phyloP scores from a whole-genome alignment of 225 moss, liverwort and hornwort genomes.

The Takakia lepidozioides region DNA sequence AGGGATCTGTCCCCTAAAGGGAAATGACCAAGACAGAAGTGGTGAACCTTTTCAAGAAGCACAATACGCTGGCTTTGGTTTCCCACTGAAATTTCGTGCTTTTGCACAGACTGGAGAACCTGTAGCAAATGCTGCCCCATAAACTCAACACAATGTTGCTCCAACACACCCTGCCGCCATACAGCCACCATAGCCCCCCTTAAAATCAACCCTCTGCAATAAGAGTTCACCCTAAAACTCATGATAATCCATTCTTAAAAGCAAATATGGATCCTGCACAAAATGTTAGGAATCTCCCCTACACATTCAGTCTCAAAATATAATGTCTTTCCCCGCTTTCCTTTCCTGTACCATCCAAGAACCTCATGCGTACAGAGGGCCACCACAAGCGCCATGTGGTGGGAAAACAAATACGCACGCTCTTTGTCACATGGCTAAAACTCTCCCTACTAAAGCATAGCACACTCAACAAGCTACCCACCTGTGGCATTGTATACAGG shows the following conservation, averaged over 20 bases:
- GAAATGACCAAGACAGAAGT: no score
- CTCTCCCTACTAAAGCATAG: no score
- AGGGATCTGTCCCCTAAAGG: no score
- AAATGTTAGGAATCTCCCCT: background rate
- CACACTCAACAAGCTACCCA: no score
- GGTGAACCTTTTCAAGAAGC: slow-evolving; percentile 40
- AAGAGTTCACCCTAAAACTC: background rate
- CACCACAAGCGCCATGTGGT: no score
- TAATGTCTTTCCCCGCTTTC: no score
- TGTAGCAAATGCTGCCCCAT: slow-evolving; percentile 49
- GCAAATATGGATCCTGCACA: background rate
- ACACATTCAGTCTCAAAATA: no score
- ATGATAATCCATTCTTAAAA: background rate
- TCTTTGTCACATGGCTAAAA: no score
- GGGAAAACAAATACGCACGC: no score
- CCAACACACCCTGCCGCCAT: slow-evolving; percentile 35
- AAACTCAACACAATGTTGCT: slow-evolving; percentile 41
- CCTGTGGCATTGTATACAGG: slow-evolving; percentile 44
- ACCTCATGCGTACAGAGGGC: no score
- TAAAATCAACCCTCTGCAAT: background rate
- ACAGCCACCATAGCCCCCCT: no score
- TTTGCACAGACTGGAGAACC: slow-evolving; percentile 33
- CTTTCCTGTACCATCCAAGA: no score
- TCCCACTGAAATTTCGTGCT: slow-evolving; percentile 28
- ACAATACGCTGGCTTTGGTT: slow-evolving; percentile 33